These are phyloP conservation scores for Aphelidium insulamus DNA, from an alignment of 371 early-diverging fungal genomes.

Conservation along the genomic window DNA sequence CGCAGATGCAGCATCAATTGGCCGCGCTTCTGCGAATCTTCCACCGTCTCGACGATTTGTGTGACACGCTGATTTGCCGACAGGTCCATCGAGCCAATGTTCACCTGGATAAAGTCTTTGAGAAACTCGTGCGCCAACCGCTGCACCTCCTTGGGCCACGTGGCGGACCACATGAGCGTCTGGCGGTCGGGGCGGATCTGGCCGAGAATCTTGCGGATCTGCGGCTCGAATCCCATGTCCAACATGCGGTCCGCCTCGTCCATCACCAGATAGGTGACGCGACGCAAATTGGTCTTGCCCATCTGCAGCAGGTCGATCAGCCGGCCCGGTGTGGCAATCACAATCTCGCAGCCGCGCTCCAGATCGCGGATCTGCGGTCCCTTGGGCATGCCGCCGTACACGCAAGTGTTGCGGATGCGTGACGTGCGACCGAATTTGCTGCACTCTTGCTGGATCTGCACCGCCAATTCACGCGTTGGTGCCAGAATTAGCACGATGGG, in stretches of 20 bases:
- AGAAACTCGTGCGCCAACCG: constrained; percentile 81
- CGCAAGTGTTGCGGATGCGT: constrained; percentile 76
- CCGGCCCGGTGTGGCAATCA: constrained; percentile 97
- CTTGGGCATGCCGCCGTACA: constrained; percentile 90
- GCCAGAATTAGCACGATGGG: constrained; percentile 63
- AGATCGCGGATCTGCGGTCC: constrained; percentile 89
- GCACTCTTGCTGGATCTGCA: constrained; percentile 71
- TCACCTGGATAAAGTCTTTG: constrained; percentile 73
- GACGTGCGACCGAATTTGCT: constrained; percentile 66
- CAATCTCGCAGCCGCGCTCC: constrained; percentile 76
- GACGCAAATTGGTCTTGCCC: constrained; percentile 50
- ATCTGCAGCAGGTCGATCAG: constrained; percentile 88
- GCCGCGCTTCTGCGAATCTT: constrained; percentile 60
- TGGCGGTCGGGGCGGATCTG: constrained; percentile 80
- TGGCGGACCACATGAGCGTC: constrained; percentile 94
- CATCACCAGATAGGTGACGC: constrained; percentile 70
- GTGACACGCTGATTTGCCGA: constrained; percentile 91
- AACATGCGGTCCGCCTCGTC: constrained; percentile 99
- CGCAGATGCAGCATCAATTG: constrained; percentile 41
- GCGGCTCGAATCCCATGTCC: constrained; percentile 98
- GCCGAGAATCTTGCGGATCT: constrained; percentile 91
- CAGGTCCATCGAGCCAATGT: constrained; percentile 89
- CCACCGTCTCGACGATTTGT: constrained; percentile 68
- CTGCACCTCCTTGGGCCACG: constrained; percentile 90
- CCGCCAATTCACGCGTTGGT: constrained; percentile 88